Evolutionary conservation across 768 basidiomycete species (phyloP), one percentile per base, ranked within the genome.

Genomic region (Naganishia vaughanmartiniae): DNA sequence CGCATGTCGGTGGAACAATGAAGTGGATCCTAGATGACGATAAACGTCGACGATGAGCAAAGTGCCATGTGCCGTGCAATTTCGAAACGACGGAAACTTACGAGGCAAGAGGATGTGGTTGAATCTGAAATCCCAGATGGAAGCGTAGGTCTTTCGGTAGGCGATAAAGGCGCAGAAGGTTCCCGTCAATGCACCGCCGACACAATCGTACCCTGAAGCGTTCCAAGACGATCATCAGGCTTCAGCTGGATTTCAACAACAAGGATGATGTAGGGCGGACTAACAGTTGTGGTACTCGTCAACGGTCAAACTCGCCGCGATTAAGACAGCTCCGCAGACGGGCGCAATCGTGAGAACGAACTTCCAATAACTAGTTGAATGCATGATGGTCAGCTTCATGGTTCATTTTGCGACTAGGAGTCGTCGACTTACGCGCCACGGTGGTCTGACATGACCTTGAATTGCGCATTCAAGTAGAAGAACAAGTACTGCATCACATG

Each of bases 361-460:
- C 77, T 87, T 87, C 87, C 87, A 88, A 77, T 87, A 87, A 1
- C 76, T 77, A n/a, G 48, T 1, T 1, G 42, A n/a, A 58, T 4
- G 11, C 21, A 9, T 34, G 34, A 19, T 2, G n/a, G n/a, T 58
- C 15, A 34, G 48, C 24, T 6, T 7, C 21, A 51, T 26, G n/a
- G 17, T 51, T 3, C 5, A n/a, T 1, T 1, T 21, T 26, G 46
- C 21, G 4, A 14, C 10, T n/a, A 6, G 36, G n/a, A 51, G 4
- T 26, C 28, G 19, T 31, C 21, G 53, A 72, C 75, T 72, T 48
- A 77, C 45, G 86, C 85, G 1, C 86, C 85, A 70, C 86, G 86
- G 77, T 86, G 84, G n/a, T 86, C 86, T 33, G 84, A 81, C 79
- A 86, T 86, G 69, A 86, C 83, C 76, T 87, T 88, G 71, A 88